Conservation (phyloP, 208 protist genomes). For the Acanthamoeba triangularis region DNA sequence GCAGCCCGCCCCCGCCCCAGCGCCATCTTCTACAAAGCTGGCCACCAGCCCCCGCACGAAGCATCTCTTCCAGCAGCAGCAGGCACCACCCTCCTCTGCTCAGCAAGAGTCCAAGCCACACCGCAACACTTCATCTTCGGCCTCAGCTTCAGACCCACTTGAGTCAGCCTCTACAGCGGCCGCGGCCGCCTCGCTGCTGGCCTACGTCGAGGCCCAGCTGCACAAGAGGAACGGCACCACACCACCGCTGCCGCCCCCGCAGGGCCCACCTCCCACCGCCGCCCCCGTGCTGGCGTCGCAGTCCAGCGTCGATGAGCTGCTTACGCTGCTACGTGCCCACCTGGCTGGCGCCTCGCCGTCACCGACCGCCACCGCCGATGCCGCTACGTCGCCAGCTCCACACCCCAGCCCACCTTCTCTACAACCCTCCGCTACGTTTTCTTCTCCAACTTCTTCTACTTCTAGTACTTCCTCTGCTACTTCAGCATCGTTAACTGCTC, state of each 20-base stretch:
- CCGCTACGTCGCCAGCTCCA: no score
- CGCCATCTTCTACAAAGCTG: background rate
- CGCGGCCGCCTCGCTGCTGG: slow-evolving; percentile 17
- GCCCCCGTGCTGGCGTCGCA: background rate
- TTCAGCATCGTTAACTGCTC: no score
- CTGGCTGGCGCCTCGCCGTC: background rate
- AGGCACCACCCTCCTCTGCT: background rate
- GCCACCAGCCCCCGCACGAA: background rate
- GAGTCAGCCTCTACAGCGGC: no score
- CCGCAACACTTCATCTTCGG: background rate
- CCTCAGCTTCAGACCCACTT: background rate
- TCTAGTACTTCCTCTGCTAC: no score
- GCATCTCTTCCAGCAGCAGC: background rate
- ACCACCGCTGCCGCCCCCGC: background rate
- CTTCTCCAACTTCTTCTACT: no score
- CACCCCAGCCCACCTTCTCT: no score
- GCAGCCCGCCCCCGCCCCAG: background rate
- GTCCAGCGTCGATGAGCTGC: background rate
- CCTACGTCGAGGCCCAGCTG: slow-evolving; percentile 1
- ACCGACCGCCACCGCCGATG: no score
- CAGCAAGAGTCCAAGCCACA: background rate
- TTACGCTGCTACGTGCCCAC: background rate
- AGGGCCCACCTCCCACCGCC: background rate
- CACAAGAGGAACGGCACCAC: background rate
- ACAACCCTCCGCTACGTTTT: no score